These are phyloP conservation scores for Pluteus cervinus DNA, from an alignment of 768 basidiomycete species.

Conservation along the genomic window DNA sequence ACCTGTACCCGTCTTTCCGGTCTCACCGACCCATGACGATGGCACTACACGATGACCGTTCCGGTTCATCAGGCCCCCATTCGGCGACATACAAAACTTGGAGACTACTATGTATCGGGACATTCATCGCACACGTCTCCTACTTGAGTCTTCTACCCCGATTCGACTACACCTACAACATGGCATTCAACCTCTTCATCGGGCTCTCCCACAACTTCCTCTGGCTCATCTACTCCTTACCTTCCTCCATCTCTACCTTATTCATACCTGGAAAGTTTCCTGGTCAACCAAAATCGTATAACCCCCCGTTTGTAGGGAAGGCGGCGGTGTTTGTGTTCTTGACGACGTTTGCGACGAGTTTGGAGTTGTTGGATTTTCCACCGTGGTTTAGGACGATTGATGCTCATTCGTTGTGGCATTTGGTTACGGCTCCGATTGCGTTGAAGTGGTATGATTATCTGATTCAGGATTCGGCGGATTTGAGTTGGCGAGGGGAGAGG, in stretches of 20 bases:
- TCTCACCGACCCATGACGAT: slow-evolving; percentile 21
- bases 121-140: slow-evolving; percentile 65
- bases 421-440: slow-evolving; percentile 73
- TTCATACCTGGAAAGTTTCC: slow-evolving; percentile 60
- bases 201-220: slow-evolving; percentile 76
- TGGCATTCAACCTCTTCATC: slow-evolving; percentile 71
- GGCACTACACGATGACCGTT: too few relatives aligned
- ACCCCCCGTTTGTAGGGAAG: slow-evolving; percentile 48
- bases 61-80: too few relatives aligned
- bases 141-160: slow-evolving; percentile 73
- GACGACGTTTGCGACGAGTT: slow-evolving; percentile 65
- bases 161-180: slow-evolving; percentile 95
- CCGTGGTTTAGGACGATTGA: slow-evolving; percentile 73
- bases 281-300: slow-evolving; percentile 45
- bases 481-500: slow-evolving; percentile 53
- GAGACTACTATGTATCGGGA: slow-evolving; percentile 44
- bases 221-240: slow-evolving; percentile 74
- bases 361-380: slow-evolving; percentile 92
- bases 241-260: slow-evolving; percentile 37
- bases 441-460: slow-evolving; percentile 85
- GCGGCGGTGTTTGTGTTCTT: slow-evolving; percentile 58
- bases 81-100: slow-evolving; percentile 32
- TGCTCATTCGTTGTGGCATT: slow-evolving; percentile 93
- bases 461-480: slow-evolving; percentile 62
- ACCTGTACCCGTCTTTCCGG: slow-evolving; percentile 51